Base-by-base conservation (phyloP, 129 eudicot species). In the Oenanthe sinensis region DNA sequence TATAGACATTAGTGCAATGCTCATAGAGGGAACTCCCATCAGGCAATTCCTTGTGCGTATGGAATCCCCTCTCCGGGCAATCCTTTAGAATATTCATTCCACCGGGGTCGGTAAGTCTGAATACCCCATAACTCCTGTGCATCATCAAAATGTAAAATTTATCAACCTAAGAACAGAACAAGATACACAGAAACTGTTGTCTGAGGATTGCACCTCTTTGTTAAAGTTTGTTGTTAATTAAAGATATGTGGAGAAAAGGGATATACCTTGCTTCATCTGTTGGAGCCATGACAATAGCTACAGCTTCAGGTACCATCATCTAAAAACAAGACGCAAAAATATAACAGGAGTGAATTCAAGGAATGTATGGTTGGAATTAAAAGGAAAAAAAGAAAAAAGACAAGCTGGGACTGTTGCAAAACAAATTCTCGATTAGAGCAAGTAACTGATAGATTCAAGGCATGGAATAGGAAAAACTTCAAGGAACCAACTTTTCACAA, bases 301-400 rank as follows among this genome's bases (percentile, higher is more conserved):
- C 86, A 11, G 97, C 97, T 85, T 91, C 97, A 10, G 94, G 94
- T 77, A 91, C 86, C 97, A 91, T 91, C 78, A 89, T 89, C 97
- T 91, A 73, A 42, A 79, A 44, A 82, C 45, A 30, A 37, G 63
- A 54, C 4, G 9, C 46, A 15, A 67, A 60, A 9, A 60, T n/a
- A 2, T 58, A 58, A n/a, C 3, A 60, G 0, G 12, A 60, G 65
- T 22, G 12, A 55, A 60, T 10, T 19, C 46, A 42, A 71, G 75
- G 40, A 71, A 71, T 22, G 46, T 39, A 70, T 70, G 49, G 33
- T 10, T 5, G 14, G 33, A 10, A 28, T 8, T 12, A 6, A 69
- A 39, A 5, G 24, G 12, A 40, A 39, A 16, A 16, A 33, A 33
- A 33, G 11, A 6, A 2, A 4, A 8, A 37, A 17, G 13, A 22